Evolutionary conservation across 108 stramenopile genomes (phyloP).

Genomic region (Mediolabrus comicus): DNA sequence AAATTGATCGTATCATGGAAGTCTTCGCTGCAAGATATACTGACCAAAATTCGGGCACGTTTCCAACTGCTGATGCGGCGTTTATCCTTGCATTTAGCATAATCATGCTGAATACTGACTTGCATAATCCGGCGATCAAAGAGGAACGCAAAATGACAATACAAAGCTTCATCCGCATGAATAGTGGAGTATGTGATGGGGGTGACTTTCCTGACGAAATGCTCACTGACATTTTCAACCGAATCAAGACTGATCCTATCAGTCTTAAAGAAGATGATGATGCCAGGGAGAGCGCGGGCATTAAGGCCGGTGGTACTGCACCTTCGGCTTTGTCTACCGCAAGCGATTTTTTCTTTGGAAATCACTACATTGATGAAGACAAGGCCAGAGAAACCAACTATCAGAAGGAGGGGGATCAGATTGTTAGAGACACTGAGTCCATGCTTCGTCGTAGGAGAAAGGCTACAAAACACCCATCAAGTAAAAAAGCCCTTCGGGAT

Average conservation of each 20-base stretch:
- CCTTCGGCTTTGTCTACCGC: conserved; percentile 35
- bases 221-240: conserved; percentile 89
- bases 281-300: conserved; percentile 66
- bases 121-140: conserved; percentile 97
- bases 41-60: conserved; percentile 79
- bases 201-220: conserved; percentile 91
- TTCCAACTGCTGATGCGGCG: conserved; percentile 94
- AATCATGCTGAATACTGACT: conserved; percentile 99
- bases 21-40: conserved; percentile 96
- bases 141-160: conserved; percentile 95
- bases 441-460: conserved; percentile 73
- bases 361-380: conserved; percentile 75
- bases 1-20: conserved; percentile 99
- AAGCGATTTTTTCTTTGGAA: conserved; percentile 68
- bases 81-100: conserved; percentile 98
- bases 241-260: conserved; percentile 93
- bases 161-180: conserved; percentile 92
- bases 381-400: conserved; percentile 82
- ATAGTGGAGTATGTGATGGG: conserved; percentile 96
- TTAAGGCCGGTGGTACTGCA: conserved; percentile 19
- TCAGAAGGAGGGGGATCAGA: conserved; percentile 92
- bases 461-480: conserved; percentile 23
- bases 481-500: conserved; percentile 15
- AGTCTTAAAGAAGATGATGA: conserved; percentile 96
- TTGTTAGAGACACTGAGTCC: conserved; percentile 88